Base-by-base conservation (phyloP, 163 green algal genomes). In the Volvox carteri region DNA sequence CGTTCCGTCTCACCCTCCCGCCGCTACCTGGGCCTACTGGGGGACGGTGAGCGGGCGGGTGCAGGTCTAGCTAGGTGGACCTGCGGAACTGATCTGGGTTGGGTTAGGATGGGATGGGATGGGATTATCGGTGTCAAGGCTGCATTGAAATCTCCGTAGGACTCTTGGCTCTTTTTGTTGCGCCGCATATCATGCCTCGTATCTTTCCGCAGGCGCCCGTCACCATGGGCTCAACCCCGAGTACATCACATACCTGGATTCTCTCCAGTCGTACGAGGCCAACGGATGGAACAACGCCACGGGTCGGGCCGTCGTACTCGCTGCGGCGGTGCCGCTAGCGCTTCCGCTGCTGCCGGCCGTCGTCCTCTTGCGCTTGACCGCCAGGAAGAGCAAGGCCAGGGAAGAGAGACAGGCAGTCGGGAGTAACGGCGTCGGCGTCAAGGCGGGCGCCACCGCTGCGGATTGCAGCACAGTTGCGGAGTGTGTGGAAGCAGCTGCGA, bases 1-100 rank as follows among this genome's bases (percentile, higher is more conserved):
- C 50, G 77, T 33, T 35, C 50, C 9, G 68, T 85, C 25, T n/a
- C 75, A 33, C 86, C 86, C 1, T 91, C 86, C 30, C 30, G n/a
- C 5, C 68, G 86, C 8, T 91, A 91, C 54, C 37, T 91, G n/a
- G 41, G 33, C 9, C 83, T 91, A 52, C 78, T 91, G 50, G 50
- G 72, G 37, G 86, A 85, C 19, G 86, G 86, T 84, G 54, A 67
- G 77, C n/a, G n/a, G n/a, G 46, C 68, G 12, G 7, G 9, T 70
- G 5, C 16, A 35, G 5, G 6, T n/a, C n/a, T n/a, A n/a, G n/a
- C n/a, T n/a, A n/a, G n/a, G n/a, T n/a, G n/a, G n/a, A n/a, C n/a
- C n/a, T n/a, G n/a, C n/a, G n/a, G n/a, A n/a, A n/a, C n/a, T n/a
- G n/a, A n/a, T n/a, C n/a, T n/a, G n/a, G n/a, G n/a, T n/a, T n/a